phyloP scores from a whole-genome alignment of 2,329 filamentous ascomycete genomes.

The Cercospora janseana region DNA sequence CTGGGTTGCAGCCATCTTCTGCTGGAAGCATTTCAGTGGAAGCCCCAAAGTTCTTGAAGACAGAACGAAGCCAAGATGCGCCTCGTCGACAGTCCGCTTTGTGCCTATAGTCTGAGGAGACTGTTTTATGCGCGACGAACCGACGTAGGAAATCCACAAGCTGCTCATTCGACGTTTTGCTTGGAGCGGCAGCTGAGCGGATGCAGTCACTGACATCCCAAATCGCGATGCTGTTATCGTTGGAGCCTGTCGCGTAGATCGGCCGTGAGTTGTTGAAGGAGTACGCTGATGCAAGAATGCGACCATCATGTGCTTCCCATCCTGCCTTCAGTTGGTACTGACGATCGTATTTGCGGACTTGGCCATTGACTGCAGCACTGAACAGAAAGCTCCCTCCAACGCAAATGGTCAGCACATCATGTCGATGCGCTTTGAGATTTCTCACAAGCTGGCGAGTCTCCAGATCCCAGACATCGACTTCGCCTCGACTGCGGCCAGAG shows the following conservation, averaged over 20 bases:
- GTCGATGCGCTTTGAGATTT: slow-evolving; percentile 75
- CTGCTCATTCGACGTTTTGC: slow-evolving; percentile 62
- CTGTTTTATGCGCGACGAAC: slow-evolving; percentile 87
- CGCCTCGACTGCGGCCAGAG: slow-evolving; percentile 79
- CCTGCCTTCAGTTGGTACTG: slow-evolving; percentile 76
- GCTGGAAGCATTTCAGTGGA: slow-evolving; percentile 88
- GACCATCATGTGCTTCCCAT: slow-evolving; percentile 81
- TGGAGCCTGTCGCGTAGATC: slow-evolving; percentile 93
- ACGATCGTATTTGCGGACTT: slow-evolving; percentile 67
- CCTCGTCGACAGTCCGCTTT: slow-evolving; percentile 89
- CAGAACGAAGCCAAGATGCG: slow-evolving; percentile 81
- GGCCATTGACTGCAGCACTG: slow-evolving; percentile 86
- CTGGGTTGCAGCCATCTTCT: slow-evolving; percentile 74
- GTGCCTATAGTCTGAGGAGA: slow-evolving; percentile 82
- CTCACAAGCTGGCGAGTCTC: slow-evolving; percentile 88
- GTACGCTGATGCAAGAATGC: slow-evolving; percentile 80
- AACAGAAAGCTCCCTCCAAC: slow-evolving; percentile 83
- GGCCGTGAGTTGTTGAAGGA: slow-evolving; percentile 67
- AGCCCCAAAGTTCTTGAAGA: slow-evolving; percentile 90
- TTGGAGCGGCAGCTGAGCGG: slow-evolving; percentile 44
- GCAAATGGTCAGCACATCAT: slow-evolving; percentile 81
- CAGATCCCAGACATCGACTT: slow-evolving; percentile 94
- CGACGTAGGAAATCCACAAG: slow-evolving; percentile 66
- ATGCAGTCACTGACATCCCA: slow-evolving; percentile 72
- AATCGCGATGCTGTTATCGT: slow-evolving; percentile 82